A percentile compares a stretch with the other conserved stretches of the same genome.
Evolutionary conservation across 371 early-diverging fungal genomes (phyloP).

Genomic region (Mortierella polycephala): DNA sequence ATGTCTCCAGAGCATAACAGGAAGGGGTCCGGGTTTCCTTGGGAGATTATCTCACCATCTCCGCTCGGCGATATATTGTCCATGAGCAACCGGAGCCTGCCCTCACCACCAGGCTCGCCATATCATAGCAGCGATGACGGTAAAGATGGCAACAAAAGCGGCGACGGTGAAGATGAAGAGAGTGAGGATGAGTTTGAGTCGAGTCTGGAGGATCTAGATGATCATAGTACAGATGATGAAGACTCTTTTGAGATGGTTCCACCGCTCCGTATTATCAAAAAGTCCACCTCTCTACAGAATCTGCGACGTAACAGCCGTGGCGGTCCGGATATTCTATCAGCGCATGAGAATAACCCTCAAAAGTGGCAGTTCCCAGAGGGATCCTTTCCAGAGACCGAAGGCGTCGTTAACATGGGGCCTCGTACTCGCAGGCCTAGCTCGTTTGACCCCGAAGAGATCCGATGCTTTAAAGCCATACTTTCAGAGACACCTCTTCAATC

Average conservation of each 20-base stretch:
- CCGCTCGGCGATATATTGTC: neutral
- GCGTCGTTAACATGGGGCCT: too few species aligned
- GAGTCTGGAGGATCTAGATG: neutral
- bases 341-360: neutral
- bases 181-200: neutral
- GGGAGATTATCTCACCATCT: neutral
- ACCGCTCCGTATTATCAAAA: neutral
- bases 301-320: neutral
- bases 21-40: neutral
- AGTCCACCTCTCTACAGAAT: constrained; percentile 6
- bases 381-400: too few species aligned
- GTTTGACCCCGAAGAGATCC: too few species aligned
- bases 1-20: neutral
- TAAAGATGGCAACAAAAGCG: neutral
- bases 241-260: neutral
- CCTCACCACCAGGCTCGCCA: constrained; percentile 6
- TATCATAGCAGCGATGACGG: constrained; percentile 6
- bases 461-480: too few species aligned
- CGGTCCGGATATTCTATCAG: neutral
- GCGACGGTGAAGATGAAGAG: constrained; percentile 4
- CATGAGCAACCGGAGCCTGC: too few species aligned
- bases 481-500: too few species aligned
- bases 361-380: too few species aligned
- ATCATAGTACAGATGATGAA: neutral
- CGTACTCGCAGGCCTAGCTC: too few species aligned